Evolutionary conservation across 2,329 filamentous ascomycete genomes (phyloP).

Genomic region (Colletotrichum paranaense): DNA sequence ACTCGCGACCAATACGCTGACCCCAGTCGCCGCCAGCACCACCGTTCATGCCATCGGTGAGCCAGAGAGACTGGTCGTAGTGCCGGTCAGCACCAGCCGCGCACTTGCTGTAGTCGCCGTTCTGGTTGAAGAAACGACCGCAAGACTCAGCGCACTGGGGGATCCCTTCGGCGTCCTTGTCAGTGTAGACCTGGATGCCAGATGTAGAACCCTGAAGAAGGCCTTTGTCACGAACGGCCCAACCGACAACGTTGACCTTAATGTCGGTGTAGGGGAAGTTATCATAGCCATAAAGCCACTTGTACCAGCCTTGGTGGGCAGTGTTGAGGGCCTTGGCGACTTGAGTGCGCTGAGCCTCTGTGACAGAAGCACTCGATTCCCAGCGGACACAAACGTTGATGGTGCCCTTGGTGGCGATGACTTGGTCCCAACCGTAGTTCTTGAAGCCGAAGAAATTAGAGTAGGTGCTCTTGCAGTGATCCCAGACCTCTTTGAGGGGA

Average conservation of each 20-base stretch:
- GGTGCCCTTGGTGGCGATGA: constrained; percentile 42
- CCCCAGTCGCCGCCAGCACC: constrained; percentile 60
- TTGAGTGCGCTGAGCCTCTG: constrained; percentile 50
- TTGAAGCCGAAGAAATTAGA: constrained; percentile 41
- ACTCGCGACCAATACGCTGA: constrained; percentile 56
- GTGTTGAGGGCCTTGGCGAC: constrained; percentile 48
- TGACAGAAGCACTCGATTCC: constrained; percentile 51
- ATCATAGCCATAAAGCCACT: constrained; percentile 55
- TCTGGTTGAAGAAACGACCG: constrained; percentile 57
- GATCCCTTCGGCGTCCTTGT: constrained; percentile 50
- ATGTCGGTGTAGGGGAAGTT: constrained; percentile 54
- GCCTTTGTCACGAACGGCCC: constrained; percentile 51
- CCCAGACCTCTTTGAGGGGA: constrained; percentile 46
- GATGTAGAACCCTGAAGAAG: constrained; percentile 51
- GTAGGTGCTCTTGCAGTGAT: constrained; percentile 44
- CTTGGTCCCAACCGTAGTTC: constrained; percentile 49
- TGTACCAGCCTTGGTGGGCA: constrained; percentile 54
- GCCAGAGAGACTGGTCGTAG: constrained; percentile 59
- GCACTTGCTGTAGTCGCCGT: constrained; percentile 53
- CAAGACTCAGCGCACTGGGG: constrained; percentile 55
- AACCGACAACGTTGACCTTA: constrained; percentile 54
- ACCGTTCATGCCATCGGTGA: constrained; percentile 57
- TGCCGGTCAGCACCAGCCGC: constrained; percentile 50
- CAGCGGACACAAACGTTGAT: constrained; percentile 57
- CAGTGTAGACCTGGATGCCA: constrained; percentile 54